Evolutionary conservation across 805 yeast species (phyloP), one percentile per base, ranked within the genome.

Genomic region (Candida multigemmis): DNA sequence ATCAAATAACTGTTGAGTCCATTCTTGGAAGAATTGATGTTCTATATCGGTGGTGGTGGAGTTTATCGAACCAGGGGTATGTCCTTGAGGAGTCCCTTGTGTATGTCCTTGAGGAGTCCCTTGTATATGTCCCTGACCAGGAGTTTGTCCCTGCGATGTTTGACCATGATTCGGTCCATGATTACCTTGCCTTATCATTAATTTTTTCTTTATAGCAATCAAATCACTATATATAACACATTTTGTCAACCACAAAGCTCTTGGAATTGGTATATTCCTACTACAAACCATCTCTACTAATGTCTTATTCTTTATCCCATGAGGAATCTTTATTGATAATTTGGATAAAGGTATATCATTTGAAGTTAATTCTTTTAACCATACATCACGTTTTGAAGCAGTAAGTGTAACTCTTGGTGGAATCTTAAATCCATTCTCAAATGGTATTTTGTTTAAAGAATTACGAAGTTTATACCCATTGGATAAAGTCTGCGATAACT

Each of bases 391-490:
- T 46, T 83, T 82, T 44, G 77, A 79, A 33, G 87, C 94, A 0
- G 96, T 87, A 16, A 89, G 52, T 0, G 96, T 89, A 15, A 89
- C 94, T 36, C 96, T 61, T 8, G 94, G 87, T 1, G 94, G 94
- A 5, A 89, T 82, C 36, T 72, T 77, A 55, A 75, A 83, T 5
- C 42, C 48, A 26, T 56, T 53, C n/a, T 42, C 50, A 27, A 26
- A 39, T 22, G 41, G 38, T 31, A 61, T 55, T 33, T 59, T 58
- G 33, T 61, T 61, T 30, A 60, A 59, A 23, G 60, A 65, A 30
- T 59, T 59, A 22, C 68, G 34, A 7, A 57, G 46, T 28, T 46
- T 44, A 28, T 56, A 60, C 2, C 59, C 56, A 22, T 50, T 48
- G 7, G 63, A 46, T 21, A 62, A 43, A 32, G 59, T 61, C 30